Evolutionary conservation across 2,329 filamentous ascomycete species (phyloP).

Genomic region (Metarhizium brunneum): DNA sequence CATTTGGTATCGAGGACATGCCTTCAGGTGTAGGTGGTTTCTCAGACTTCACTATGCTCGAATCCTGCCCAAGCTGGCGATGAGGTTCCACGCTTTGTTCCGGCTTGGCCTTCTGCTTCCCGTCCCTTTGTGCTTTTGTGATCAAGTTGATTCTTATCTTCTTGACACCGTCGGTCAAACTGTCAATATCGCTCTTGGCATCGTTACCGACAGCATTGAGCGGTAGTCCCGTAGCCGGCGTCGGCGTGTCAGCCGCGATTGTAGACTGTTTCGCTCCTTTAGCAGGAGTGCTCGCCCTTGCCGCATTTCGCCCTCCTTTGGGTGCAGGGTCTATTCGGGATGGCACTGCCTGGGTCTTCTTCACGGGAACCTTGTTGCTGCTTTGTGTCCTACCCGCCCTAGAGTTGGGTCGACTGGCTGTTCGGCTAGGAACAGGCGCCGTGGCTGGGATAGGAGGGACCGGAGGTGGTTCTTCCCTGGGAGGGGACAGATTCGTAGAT

Average conservation of each 20-base stretch:
- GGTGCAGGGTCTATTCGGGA: constrained; percentile 32
- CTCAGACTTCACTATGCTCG: not conserved
- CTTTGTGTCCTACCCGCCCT: constrained; percentile 23
- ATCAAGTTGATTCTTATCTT: constrained; percentile 55
- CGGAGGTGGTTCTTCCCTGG: constrained; percentile 10
- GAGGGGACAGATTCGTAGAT: constrained; percentile 24
- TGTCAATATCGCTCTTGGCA: constrained; percentile 36
- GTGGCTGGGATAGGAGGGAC: not conserved
- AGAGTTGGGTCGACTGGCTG: constrained; percentile 20
- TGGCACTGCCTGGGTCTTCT: constrained; percentile 47
- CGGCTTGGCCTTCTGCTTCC: constrained; percentile 29
- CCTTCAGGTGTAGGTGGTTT: not conserved
- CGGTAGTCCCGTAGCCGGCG: constrained; percentile 4
- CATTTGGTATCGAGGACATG: not conserved
- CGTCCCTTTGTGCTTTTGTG: constrained; percentile 49
- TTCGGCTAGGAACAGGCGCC: constrained; percentile 12
- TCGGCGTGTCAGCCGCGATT: constrained; percentile 8
- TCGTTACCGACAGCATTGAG: constrained; percentile 6
- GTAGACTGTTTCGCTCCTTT: constrained; percentile 10
- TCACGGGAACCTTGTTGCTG: constrained; percentile 38
- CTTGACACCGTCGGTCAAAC: constrained; percentile 48
- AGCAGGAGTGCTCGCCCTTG: constrained; percentile 23
- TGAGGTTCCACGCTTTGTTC: constrained; percentile 2
- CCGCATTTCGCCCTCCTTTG: constrained; percentile 24
- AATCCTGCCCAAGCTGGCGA: not conserved